These are phyloP conservation scores for Elsinoe batatas DNA, from an alignment of 2,329 filamentous ascomycete species.

Conservation along the genomic window DNA sequence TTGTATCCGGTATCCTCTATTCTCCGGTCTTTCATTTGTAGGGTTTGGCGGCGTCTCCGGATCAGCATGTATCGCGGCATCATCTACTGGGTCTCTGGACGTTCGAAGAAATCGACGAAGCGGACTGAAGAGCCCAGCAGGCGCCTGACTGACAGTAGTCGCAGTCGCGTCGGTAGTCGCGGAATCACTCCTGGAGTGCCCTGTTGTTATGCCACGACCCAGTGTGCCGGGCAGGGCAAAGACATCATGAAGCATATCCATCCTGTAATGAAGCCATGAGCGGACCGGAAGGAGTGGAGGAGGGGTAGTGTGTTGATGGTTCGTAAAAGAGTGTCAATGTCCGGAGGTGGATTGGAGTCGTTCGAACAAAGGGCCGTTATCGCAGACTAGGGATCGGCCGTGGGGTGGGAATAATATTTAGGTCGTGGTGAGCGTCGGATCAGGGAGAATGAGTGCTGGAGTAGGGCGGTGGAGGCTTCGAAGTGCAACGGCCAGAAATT, in stretches of 20 bases:
- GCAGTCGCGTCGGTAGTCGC: constrained; percentile 8
- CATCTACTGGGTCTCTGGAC: background rate
- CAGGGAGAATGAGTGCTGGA: background rate
- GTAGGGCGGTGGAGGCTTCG: background rate
- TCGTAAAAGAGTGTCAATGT: background rate
- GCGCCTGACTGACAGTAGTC: constrained; percentile 7
- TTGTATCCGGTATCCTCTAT: constrained; percentile 38
- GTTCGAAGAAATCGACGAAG: constrained; percentile 5
- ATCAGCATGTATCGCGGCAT: background rate
- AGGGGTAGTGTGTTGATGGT: background rate
- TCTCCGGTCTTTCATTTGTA: constrained; percentile 26
- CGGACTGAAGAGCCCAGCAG: constrained; percentile 5
- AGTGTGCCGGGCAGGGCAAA: constrained; percentile 12
- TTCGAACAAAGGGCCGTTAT: constrained; percentile 3
- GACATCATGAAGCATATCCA: constrained; percentile 9
- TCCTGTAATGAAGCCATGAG: constrained; percentile 9
- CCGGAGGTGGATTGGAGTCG: background rate
- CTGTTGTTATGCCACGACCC: constrained; percentile 2
- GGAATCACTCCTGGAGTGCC: constrained; percentile 9
- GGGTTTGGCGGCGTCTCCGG: constrained; percentile 1
- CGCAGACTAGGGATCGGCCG: background rate
- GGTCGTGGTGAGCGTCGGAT: background rate
- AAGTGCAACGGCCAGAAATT: constrained; percentile 4
- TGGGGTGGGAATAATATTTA: constrained; percentile 8
- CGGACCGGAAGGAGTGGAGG: constrained; percentile 1